A percentile compares a stretch with the other conserved stretches of the same genome.
phyloP scores from a whole-genome alignment of 129 eudicot genomes.

The carrot (Daucus carota) region DH1_v3.0 NC_030389.2:10967001-10967500 shows the following conservation, averaged over 20 bases:
- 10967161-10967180: slow-evolving; percentile 20
- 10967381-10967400: slow-evolving; percentile 8
- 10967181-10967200: slow-evolving; percentile 12
- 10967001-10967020: slow-evolving; percentile 5
- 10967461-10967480: slow-evolving; percentile 88
- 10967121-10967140: background rate
- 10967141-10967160: background rate
- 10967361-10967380: slow-evolving; percentile 15
- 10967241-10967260: slow-evolving; percentile 14
- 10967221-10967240: slow-evolving; percentile 9
- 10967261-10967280: no score
- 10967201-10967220: slow-evolving; percentile 11
- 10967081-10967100: background rate
- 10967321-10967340: no score
- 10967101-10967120: slow-evolving; percentile 7
- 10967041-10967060: slow-evolving; percentile 5
- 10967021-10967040: background rate
- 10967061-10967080: slow-evolving; percentile 10
- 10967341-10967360: slow-evolving; percentile 24
- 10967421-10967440: slow-evolving; percentile 17
- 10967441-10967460: slow-evolving; percentile 57
- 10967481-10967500: slow-evolving; percentile 44
- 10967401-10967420: slow-evolving; percentile 6
- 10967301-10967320: no score
- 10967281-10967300: no score